A percentile compares a stretch with the other conserved stretches of the same genome.
phyloP scores from a whole-genome alignment of 2,329 filamentous ascomycete species.

The Venturia pyrina region DNA sequence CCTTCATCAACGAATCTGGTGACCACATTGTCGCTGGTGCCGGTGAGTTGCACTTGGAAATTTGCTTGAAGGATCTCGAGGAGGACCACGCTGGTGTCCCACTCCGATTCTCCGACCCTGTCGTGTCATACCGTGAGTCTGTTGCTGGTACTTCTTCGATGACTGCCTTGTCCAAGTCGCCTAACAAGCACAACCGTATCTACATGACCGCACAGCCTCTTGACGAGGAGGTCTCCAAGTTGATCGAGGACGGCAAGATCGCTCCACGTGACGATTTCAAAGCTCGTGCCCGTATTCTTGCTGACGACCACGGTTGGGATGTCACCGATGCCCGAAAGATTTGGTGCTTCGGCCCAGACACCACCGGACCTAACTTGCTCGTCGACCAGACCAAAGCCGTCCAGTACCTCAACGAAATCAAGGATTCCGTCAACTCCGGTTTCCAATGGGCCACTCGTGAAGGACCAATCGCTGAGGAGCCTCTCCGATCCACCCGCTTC shows the following conservation, averaged over 20 bases:
- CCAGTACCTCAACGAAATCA: slow-evolving; percentile 99
- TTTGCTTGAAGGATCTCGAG: slow-evolving; percentile 99
- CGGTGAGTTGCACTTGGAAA: slow-evolving; percentile 98
- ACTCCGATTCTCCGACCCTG: slow-evolving; percentile 94
- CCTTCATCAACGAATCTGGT: slow-evolving; percentile 79
- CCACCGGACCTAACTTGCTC: slow-evolving; percentile 93
- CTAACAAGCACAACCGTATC: slow-evolving; percentile 99
- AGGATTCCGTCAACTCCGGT: slow-evolving; percentile 98
- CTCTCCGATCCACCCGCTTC: slow-evolving; percentile 93
- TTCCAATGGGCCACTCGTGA: slow-evolving; percentile 99
- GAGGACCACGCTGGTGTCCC: slow-evolving; percentile 98
- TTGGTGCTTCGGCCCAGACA: slow-evolving; percentile 99
- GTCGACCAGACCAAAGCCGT: slow-evolving; percentile 99
- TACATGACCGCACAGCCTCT: slow-evolving; percentile 91
- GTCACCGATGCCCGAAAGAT: slow-evolving; percentile 99
- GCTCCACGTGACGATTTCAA: slow-evolving; percentile 97
- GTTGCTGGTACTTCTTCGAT: slow-evolving; percentile 79
- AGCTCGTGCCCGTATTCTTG: slow-evolving; percentile 87
- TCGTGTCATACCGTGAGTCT: slow-evolving; percentile 98
- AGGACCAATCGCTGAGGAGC: slow-evolving; percentile 96
- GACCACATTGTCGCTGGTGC: slow-evolving; percentile 99
- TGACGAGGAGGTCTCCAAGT: slow-evolving; percentile 78
- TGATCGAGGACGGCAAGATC: slow-evolving; percentile 89
- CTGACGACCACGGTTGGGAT: slow-evolving; percentile 97
- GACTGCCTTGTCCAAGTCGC: slow-evolving; percentile 96